Base-by-base conservation (phyloP, 192 early-diverging fungal genomes). In the Helicostylum pulchrum region DNA sequence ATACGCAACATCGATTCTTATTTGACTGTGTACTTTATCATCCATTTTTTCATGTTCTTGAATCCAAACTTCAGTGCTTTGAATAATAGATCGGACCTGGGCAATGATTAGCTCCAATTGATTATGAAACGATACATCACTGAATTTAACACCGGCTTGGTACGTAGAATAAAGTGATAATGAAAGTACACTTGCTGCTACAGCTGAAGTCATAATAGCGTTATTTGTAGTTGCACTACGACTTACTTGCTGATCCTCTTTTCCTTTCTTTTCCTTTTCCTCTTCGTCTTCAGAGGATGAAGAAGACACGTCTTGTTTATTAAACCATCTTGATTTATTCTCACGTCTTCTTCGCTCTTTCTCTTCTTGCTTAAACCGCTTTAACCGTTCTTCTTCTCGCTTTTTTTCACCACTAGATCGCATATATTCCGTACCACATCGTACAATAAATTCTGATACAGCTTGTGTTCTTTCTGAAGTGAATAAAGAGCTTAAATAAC, bases 61-160 rank as follows among this genome's bases (percentile, higher is more conserved):
- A 20, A 79, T 77, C 80, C 80, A 82, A n/a, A 67, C 74, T 47
- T 75, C 63, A 1, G 75, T 79, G 26, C 74, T 77, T 42, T 78
- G 66, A 20, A 79, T 21, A 5, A 79, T 74, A 8, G 56, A 53
- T 17, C 77, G 56, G 8, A 78, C 78, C 30, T 82, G 80, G 0
- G 43, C 57, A 12, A 79, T 58, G 3, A 82, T 56, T 10, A 73
- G n/a, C 48, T 79, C 78, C 7, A 82, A 52, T 30, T 82, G 80
- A 53, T 77, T 58, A 46, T 82, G 80, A 53, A 82, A 82, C 7
- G 56, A 67, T 3, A 82, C 64, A 9, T 77, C 80, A 0, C 78
- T 77, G 26, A 72, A 73, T 8, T 61, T 61, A 10, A 72, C 49
- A 3, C 74, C 75, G 8, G 80, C 77, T 51, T 75, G 54, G 62